phyloP scores from a whole-genome alignment of 2,329 filamentous ascomycete species.

The Graphilbum ipis-grandicollis region DNA sequence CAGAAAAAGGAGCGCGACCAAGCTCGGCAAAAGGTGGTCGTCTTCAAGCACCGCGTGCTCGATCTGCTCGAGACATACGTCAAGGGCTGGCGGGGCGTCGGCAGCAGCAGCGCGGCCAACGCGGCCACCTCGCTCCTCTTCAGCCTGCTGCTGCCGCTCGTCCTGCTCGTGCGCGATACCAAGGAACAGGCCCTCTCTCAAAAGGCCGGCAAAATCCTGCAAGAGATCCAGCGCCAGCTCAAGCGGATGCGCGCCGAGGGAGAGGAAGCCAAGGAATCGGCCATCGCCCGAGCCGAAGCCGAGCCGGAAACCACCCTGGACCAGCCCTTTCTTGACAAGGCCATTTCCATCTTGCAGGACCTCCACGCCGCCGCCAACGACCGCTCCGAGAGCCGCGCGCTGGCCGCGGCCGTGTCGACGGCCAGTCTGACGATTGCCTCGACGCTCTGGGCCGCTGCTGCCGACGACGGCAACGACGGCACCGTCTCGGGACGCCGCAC shows the following conservation, averaged over 20 bases:
- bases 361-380: constrained; percentile 56
- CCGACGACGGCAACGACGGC: background rate
- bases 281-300: constrained; percentile 16
- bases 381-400: constrained; percentile 39
- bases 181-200: constrained; percentile 57
- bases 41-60: constrained; percentile 87
- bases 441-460: constrained; percentile 36
- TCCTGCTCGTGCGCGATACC: constrained; percentile 62
- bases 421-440: constrained; percentile 52
- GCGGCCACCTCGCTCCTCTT: constrained; percentile 33
- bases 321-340: constrained; percentile 16
- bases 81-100: too few species aligned
- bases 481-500: constrained; percentile 29
- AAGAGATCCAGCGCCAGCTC: constrained; percentile 51
- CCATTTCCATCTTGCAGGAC: constrained; percentile 40
- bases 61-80: constrained; percentile 77
- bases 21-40: constrained; percentile 74
- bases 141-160: constrained; percentile 54
- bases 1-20: constrained; percentile 76
- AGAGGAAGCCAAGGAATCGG: too few species aligned
- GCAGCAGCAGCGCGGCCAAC: background rate
- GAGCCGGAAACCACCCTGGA: constrained; percentile 13
- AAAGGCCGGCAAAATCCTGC: constrained; percentile 56
- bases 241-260: constrained; percentile 34
- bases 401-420: constrained; percentile 58